These are phyloP conservation scores for Arbutus unedo DNA, from an alignment of 148 eudicot genomes.

Conservation along the genomic window DNA sequence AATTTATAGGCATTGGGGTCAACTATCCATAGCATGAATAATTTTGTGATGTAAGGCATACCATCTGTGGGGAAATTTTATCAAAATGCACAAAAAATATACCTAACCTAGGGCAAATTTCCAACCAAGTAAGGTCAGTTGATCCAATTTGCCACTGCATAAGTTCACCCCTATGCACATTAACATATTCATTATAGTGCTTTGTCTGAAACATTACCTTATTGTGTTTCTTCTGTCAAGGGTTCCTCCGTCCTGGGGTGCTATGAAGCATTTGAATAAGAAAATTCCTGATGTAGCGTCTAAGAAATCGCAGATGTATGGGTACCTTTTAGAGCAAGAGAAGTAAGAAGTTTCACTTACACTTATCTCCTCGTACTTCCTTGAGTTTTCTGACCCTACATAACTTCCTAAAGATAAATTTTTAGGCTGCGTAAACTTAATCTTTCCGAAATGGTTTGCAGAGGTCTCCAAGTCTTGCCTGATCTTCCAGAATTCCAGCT, in stretches of 20 bases:
- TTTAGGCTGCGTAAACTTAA: not conserved
- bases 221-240: slow-evolving; percentile 30
- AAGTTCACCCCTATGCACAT: not conserved
- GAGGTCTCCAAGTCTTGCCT: slow-evolving; percentile 61
- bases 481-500: slow-evolving; percentile 88
- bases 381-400: not conserved
- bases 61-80: no score
- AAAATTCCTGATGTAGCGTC: slow-evolving; percentile 78
- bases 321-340: slow-evolving; percentile 67
- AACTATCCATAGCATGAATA: no score
- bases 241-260: slow-evolving; percentile 83
- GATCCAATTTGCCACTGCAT: no score
- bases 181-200: not conserved
- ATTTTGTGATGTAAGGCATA: no score
- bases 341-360: slow-evolving; percentile 46
- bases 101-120: no score
- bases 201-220: not conserved
- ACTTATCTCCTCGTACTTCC: not conserved
- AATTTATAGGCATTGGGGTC: no score
- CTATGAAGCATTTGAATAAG: slow-evolving; percentile 67
- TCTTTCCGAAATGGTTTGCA: slow-evolving; percentile 25
- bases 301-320: slow-evolving; percentile 74
- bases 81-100: no score
- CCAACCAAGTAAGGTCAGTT: no score
- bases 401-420: not conserved